Evolutionary conservation across 2,329 filamentous ascomycete species (phyloP).

Genomic region (Dryadomyces quercus-mongolicae): DNA sequence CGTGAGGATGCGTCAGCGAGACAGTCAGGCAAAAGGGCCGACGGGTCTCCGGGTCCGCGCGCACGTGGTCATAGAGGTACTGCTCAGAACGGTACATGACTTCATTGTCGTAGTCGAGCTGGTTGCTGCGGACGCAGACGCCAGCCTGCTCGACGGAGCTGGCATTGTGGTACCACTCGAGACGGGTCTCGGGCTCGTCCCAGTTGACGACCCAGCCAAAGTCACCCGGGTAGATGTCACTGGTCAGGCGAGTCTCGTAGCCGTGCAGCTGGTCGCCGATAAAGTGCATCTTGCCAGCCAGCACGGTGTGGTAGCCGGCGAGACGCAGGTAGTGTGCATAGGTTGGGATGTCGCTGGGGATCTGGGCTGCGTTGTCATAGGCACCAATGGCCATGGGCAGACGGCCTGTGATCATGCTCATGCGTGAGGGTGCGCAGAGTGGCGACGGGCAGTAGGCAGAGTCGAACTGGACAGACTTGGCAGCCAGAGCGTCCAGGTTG

Average conservation of each 20-base stretch:
- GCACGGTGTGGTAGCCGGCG: conserved; percentile 76
- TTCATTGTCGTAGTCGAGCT: conserved; percentile 92
- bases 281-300: conserved; percentile 97
- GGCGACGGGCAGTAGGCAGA: conserved; percentile 91
- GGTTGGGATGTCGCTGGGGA: conserved; percentile 74
- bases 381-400: conserved; percentile 84
- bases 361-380: conserved; percentile 81
- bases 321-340: conserved; percentile 84
- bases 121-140: conserved; percentile 80
- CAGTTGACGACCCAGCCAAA: conserved; percentile 94
- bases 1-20: conserved; percentile 87
- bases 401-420: conserved; percentile 88
- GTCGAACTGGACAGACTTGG: conserved; percentile 77
- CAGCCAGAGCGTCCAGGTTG: conserved; percentile 72
- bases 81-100: conserved; percentile 87
- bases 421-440: conserved; percentile 82
- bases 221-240: conserved; percentile 89
- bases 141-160: conserved; percentile 87
- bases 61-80: conserved; percentile 82
- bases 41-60: conserved; percentile 58
- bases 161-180: conserved; percentile 96
- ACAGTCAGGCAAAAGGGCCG: conserved; percentile 81
- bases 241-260: conserved; percentile 85
- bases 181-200: conserved; percentile 75
- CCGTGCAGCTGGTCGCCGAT: conserved; percentile 90